Evolutionary conservation across 2,329 filamentous ascomycete species (phyloP), one percentile per base, ranked within the genome.

Genomic region (Aureobasidium namibiae): DNA sequence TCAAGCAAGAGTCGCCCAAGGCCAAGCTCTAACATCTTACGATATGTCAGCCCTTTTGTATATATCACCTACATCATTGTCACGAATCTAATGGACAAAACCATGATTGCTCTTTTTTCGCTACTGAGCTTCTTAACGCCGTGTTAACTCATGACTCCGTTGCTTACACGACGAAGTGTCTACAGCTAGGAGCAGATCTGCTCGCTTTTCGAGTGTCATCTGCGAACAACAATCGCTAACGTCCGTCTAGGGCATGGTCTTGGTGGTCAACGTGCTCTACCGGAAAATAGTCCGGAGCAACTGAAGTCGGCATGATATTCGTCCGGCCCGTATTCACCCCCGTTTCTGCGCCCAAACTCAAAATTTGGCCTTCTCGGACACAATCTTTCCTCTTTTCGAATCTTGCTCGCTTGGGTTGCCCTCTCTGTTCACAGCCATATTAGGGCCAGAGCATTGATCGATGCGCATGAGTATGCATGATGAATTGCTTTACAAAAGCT

Each of bases 1-100:
- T 86, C 72, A 89, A 89, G 78, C 81, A 56, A 34, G 61, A 62
- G 24, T 21, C 29, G 6, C 53, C 60, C 13, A 63, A 61, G 45
- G 58, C 62, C 16, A 63, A 63, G 58, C 44, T 63, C 14, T 56
- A 56, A 14, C 16, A 31, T 26, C 29, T 36, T 23, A 42, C 21
- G 3, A 34, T 9, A 8, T 21, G 18, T 23, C 38, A 11, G n/a
- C 7, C 3, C 21, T 48, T 29, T 7, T 29, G n/a, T 29, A 48
- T 48, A 31, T 33, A 33, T 48, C 26, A 33, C 33, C 24, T 48
- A n/a, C 16, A 21, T 48, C 8, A 18, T 44, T 24, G 21, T 44
- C 21, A 44, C 41, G 41, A 24, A 44, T 41, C 21, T 44, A 14
- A 44, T 24, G 13, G 41, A 24, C 10, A 44, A 7, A 24, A 10